Base-by-base conservation (phyloP, 164 flowering plant genomes). In the Piper longum region DNA sequence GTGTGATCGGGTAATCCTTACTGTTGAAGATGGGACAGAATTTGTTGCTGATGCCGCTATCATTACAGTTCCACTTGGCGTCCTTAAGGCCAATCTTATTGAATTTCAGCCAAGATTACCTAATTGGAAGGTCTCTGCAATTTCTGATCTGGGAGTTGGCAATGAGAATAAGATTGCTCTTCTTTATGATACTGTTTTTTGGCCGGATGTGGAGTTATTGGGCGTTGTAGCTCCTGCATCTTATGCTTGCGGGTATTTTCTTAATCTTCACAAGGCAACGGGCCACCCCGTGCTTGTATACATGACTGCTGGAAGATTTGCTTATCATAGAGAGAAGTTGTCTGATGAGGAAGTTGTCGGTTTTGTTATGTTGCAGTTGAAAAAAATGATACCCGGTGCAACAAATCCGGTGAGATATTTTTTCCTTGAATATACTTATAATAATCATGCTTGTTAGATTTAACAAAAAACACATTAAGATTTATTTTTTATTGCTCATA, bases 181-280 rank as follows among this genome's bases (percentile, higher is more conserved):
- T 80, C 91, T 88, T 70, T 90, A 90, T 64, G 83, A 87, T 41
- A 78, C 79, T 66, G 96, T 90, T 51, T 93, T 93, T 72, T 90
- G 97, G 97, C 98, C 98, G 7, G 90, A 90, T 76, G 98, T 90
- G 9, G 98, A 93, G 78, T 88, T 93, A 67, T 62, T 90, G 70
- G 98, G 97, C 63, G 90, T 88, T n/a, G 97, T 93, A 72, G 85
- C 98, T 2, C 82, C 88, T 3, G 80, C 87, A 45, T 68, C 98
- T 54, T 86, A 88, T 71, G 83, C 70, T 54, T 93, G 98, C 79
- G 84, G 97, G 75, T 93, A 89, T 80, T 89, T 92, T 63, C 77
- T 92, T 17, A 92, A 92, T 70, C 97, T 92, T 62, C 97, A 92
- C 75, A 93, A 93, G 77, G 97, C 98, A 26, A 88, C 98, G 2